A percentile compares a stretch with the other conserved stretches of the same genome.
Evolutionary conservation across 371 early-diverging fungal genomes (phyloP).

Genomic region (Apophysomyces elegans): DNA sequence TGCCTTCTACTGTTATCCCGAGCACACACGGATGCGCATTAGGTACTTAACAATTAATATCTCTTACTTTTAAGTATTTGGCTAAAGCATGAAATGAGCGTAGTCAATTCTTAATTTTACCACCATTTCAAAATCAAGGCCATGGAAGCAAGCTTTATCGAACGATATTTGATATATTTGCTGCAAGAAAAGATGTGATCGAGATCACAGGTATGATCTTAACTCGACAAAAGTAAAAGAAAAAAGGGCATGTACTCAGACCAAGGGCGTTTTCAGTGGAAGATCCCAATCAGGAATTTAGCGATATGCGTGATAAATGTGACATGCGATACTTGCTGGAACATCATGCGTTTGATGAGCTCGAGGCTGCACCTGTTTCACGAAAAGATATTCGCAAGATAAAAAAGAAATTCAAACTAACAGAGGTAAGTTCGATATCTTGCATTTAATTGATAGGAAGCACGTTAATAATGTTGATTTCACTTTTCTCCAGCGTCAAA

Average conservation of each 20-base stretch:
- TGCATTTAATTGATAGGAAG: no score
- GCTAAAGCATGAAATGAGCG: neutral
- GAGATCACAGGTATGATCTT: conserved; percentile 62
- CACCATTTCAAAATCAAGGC: conserved; percentile 84
- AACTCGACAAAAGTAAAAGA: neutral
- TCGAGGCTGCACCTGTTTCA: conserved; percentile 60
- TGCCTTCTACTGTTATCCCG: conserved; percentile 83
- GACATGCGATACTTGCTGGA: conserved; percentile 72
- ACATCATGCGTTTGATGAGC: conserved; percentile 61
- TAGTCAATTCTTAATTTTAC: conserved; percentile 90
- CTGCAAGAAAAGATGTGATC: conserved; percentile 55
- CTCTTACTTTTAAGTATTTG: neutral
- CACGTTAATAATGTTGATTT: neutral
- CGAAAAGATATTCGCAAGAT: conserved; percentile 46
- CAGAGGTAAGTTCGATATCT: conserved; percentile 47
- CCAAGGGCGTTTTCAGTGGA: conserved; percentile 66
- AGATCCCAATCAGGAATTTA: conserved; percentile 90
- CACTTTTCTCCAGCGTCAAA: conserved; percentile 63
- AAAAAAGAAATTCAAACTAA: conserved; percentile 59
- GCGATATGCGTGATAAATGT: conserved; percentile 83
- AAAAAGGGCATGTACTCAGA: no score
- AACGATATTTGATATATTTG: conserved; percentile 62
- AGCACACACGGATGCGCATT: conserved; percentile 78
- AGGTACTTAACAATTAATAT: conserved; percentile 49
- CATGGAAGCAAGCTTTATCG: conserved; percentile 84